Evolutionary conservation across 345 rosid species (phyloP).

Genomic region (Populus ilicifolia): DNA sequence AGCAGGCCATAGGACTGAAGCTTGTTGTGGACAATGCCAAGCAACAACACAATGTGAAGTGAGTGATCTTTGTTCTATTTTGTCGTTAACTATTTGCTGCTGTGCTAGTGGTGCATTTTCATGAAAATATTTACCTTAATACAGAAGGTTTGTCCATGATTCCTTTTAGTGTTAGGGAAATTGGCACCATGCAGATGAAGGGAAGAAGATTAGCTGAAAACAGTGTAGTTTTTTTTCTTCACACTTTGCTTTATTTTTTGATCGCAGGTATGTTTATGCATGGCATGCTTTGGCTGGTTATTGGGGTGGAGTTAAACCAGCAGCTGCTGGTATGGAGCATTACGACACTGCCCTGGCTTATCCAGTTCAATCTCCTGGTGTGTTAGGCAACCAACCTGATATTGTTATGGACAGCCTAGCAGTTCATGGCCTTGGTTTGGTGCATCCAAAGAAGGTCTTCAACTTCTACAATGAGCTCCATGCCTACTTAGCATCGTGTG

Average conservation of each 20-base stretch:
- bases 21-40: constrained; percentile 77
- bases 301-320: constrained; percentile 99
- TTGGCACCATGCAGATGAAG: neutral
- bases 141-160: neutral
- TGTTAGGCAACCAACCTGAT: constrained; percentile 89
- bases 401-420: constrained; percentile 87
- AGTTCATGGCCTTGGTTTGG: constrained; percentile 88
- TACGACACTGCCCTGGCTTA: constrained; percentile 84
- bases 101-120: neutral
- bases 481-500: constrained; percentile 85
- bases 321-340: constrained; percentile 92
- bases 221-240: neutral
- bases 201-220: neutral
- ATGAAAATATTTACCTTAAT: neutral
- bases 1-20: constrained; percentile 58
- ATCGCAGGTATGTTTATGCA: constrained; percentile 63
- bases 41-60: constrained; percentile 78
- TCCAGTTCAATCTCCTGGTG: constrained; percentile 85
- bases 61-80: constrained; percentile 27
- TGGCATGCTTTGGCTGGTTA: constrained; percentile 99
- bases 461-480: constrained; percentile 97
- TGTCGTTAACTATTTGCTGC: neutral
- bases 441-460: constrained; percentile 84
- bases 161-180: neutral
- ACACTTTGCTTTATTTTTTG: neutral